Percentiles rank a stretch among this genome's conserved stretches.
These are phyloP conservation scores for Scedosporium dehoogii DNA, from an alignment of 2,329 filamentous ascomycete genomes.

Conservation along the genomic window DNA sequence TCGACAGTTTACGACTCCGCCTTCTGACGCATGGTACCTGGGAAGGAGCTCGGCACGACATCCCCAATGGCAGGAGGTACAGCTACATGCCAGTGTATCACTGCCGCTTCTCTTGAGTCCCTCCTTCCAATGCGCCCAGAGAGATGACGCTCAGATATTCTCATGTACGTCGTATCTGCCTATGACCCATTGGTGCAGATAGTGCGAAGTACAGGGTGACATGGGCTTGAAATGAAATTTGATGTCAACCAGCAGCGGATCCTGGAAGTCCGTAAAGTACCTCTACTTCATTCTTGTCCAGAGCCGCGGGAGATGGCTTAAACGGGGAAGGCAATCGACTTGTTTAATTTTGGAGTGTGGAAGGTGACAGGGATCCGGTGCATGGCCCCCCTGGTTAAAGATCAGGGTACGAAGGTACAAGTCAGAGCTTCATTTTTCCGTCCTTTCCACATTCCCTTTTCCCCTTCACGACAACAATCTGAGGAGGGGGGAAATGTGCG, in stretches of 20 bases:
- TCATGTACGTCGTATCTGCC: not conserved
- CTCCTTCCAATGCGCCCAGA: not conserved
- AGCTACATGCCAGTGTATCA: not conserved
- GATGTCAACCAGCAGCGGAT: not conserved
- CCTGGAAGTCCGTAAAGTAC: not conserved
- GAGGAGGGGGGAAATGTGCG: not conserved
- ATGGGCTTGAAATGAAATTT: not conserved
- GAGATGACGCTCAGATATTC: not conserved
- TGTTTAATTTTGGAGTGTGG: conserved; percentile 1
- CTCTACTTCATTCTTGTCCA: not conserved
- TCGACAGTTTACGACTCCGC: not conserved
- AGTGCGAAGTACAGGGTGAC: not conserved
- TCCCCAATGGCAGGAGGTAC: not conserved
- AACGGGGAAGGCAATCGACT: not conserved
- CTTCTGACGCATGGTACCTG: not conserved
- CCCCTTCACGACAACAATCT: not conserved
- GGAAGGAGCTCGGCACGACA: not conserved
- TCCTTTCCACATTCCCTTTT: not conserved
- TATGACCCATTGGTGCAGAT: not conserved
- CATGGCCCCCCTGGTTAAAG: not conserved
- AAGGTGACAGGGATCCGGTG: not conserved
- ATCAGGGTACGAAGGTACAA: not conserved
- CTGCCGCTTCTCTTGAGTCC: not conserved
- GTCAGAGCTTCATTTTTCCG: not conserved
- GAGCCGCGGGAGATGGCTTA: not conserved